Conservation (phyloP, 495 filamentous ascomycete species). For the Darksidea phi region DNA sequence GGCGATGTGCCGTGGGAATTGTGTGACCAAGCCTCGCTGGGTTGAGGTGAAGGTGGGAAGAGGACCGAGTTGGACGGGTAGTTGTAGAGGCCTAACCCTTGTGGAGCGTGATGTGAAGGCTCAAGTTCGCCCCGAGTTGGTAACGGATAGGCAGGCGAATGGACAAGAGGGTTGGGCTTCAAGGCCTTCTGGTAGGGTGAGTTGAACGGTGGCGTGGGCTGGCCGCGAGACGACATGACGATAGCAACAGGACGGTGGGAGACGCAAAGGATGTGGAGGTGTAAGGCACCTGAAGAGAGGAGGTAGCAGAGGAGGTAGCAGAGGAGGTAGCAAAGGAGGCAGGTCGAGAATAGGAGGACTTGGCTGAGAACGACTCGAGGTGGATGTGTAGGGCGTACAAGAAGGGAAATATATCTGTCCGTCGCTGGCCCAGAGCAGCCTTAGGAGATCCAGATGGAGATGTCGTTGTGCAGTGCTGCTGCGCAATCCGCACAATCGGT, state of each 20-base stretch:
- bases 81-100: slow-evolving; percentile 34
- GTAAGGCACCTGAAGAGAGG: background rate
- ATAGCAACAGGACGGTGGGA: background rate
- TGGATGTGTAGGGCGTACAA: background rate
- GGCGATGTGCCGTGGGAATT: slow-evolving; percentile 21
- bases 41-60: slow-evolving; percentile 33
- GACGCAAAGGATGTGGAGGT: background rate
- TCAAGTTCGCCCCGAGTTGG: slow-evolving; percentile 33
- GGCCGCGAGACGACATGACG: slow-evolving; percentile 23
- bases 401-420: background rate
- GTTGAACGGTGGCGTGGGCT: slow-evolving; percentile 31
- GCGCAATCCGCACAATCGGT: slow-evolving; percentile 2
- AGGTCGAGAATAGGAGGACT: background rate
- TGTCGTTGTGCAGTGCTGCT: slow-evolving; percentile 10
- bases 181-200: slow-evolving; percentile 32
- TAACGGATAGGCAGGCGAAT: slow-evolving; percentile 32
- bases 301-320: too few relatives aligned
- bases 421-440: background rate
- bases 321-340: background rate
- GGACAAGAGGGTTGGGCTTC: slow-evolving; percentile 16
- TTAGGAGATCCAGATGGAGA: slow-evolving; percentile 2
- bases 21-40: slow-evolving; percentile 32
- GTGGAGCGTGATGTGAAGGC: slow-evolving; percentile 21
- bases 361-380: background rate
- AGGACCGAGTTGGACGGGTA: slow-evolving; percentile 18